Evolutionary conservation across 2,329 filamentous ascomycete genomes (phyloP), one percentile per base, ranked within the genome.

Genomic region (Neofusicoccum kwambonambiense): DNA sequence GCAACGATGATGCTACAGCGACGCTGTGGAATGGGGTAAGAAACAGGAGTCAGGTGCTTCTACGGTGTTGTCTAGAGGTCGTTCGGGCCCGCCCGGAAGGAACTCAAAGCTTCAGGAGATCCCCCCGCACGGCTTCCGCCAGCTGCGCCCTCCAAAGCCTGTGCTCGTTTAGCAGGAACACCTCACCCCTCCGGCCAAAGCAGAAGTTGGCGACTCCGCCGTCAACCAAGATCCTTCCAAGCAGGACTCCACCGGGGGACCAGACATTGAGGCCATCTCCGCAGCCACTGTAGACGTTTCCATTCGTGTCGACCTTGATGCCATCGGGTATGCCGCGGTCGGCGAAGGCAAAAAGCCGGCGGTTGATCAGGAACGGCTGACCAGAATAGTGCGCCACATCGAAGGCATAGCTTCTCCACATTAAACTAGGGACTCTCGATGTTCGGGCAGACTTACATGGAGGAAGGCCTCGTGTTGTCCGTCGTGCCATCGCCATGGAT

Each of bases 261-360:
- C 79, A 85, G 2, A 85, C 76, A 66, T 83, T 81, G n/a, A 85
- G 73, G 11, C 83, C 83, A 64, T 82, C 82, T 3, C 76, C 78
- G 64, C 80, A 82, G 0, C 80, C 81, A 44, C 78, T 75, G 67
- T 81, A 88, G 2, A 89, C 80, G 60, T 87, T 85, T 1, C 86
- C 86, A 12, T 81, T 74, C 7, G 78, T 74, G 68, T 87, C 85
- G 65, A 80, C 80, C 66, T 86, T 84, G 47, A 87, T 76, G 34
- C 74, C 77, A 66, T 69, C 76, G 0, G 85, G 83, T 5, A 81
- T 76, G 0, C 83, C 83, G 0, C 73, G 73, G 39, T 79, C 76
- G 0, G 80, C 79, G 66, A 81, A 82, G 1, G 84, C 81, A 68
- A 88, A 87, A 0, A 86, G 70, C 27, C 83, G 80, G 54, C 79